These are phyloP conservation scores for Eragrostis tef DNA, from an alignment of 202 grass and related monocot species.

Conservation along the genomic window DNA sequence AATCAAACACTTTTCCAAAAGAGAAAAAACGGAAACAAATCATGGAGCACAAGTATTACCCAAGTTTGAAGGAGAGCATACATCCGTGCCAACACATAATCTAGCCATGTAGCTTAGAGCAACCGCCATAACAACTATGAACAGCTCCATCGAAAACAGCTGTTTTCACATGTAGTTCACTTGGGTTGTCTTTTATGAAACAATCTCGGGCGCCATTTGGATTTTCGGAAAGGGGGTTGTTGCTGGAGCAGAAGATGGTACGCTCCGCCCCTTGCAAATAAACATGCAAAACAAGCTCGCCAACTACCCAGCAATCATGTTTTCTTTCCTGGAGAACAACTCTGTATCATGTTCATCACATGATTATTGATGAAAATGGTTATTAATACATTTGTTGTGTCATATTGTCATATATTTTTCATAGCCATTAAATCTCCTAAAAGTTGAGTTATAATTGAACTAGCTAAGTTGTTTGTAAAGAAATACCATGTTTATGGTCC, in stretches of 20 bases:
- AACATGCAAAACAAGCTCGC: constrained; percentile 29
- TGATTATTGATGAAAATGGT: no score
- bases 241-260: no score
- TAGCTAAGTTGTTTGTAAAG: no score
- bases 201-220: not conserved
- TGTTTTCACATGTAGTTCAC: not conserved
- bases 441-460: no score
- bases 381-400: no score
- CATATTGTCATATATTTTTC: no score
- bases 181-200: not conserved
- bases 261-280: not conserved
- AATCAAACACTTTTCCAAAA: no score
- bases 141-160: not conserved
- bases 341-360: not conserved
- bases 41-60: not conserved
- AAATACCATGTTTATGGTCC: no score
- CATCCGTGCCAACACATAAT: not conserved
- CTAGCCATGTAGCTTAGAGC: constrained; percentile 17
- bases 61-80: constrained; percentile 31
- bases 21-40: no score
- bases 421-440: no score
- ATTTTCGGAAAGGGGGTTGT: not conserved
- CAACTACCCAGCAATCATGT: constrained; percentile 34
- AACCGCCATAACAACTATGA: not conserved
- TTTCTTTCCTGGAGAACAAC: not conserved